Conservation (phyloP, 2,329 filamentous ascomycete species). For the Cercospora sojina region DNA sequence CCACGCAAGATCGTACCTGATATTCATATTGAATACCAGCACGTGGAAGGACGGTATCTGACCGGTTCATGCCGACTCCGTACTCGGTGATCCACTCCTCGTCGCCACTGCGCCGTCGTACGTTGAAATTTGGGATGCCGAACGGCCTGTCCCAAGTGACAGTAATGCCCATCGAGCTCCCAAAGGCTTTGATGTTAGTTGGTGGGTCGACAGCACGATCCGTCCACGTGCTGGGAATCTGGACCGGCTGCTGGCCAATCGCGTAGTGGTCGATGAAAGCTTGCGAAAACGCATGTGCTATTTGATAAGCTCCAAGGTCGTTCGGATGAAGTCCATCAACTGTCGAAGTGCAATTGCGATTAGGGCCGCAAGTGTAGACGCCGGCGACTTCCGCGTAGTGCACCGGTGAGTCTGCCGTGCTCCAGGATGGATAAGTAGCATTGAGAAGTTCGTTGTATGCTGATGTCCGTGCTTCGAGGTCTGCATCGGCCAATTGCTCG, state of each 20-base stretch:
- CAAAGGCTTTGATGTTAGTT: constrained; percentile 4
- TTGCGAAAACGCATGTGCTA: constrained; percentile 44
- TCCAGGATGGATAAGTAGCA: constrained; percentile 28
- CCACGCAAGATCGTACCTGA: constrained; percentile 14
- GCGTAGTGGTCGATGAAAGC: constrained; percentile 14
- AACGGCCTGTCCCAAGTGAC: constrained; percentile 15
- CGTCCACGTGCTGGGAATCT: constrained; percentile 7
- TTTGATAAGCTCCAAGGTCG: constrained; percentile 44
- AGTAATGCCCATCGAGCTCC: constrained; percentile 14
- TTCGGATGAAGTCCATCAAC: constrained; percentile 49
- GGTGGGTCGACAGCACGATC: constrained; percentile 7
- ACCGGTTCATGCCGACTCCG: constrained; percentile 1
- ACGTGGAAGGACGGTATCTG: constrained; percentile 6
- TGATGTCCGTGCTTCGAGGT: constrained; percentile 4
- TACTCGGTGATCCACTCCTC: constrained; percentile 3
- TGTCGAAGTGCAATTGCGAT: constrained; percentile 30
- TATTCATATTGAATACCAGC: constrained; percentile 19
- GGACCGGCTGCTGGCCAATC: neutral
- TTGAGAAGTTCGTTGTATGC: constrained; percentile 5
- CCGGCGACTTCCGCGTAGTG: constrained; percentile 36
- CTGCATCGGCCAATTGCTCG: neutral
- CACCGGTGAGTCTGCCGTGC: constrained; percentile 34
- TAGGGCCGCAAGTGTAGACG: constrained; percentile 35
- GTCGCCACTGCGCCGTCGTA: constrained; percentile 5
- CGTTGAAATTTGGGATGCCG: constrained; percentile 8